Percentiles rank a stretch among this genome's conserved stretches.
phyloP scores from a whole-genome alignment of 2,329 filamentous ascomycete species.

The Colletotrichum sp. region DNA sequence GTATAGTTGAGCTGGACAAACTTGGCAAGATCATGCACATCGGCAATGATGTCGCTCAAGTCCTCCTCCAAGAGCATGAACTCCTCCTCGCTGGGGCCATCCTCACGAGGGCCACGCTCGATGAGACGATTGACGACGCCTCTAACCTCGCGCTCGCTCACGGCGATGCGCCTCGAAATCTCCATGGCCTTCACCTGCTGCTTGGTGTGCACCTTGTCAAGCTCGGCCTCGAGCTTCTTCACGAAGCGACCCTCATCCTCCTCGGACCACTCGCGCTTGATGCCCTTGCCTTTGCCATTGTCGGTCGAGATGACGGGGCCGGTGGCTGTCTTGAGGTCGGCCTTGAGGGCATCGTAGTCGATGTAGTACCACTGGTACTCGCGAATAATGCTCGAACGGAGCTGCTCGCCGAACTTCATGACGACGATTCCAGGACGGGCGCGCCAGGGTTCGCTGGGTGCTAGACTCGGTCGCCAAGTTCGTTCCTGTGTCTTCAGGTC shows the following conservation, averaged over 20 bases:
- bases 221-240: slow-evolving; percentile 82
- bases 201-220: slow-evolving; percentile 97
- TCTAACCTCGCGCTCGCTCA: slow-evolving; percentile 86
- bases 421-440: slow-evolving; percentile 58
- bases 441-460: slow-evolving; percentile 30
- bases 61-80: slow-evolving; percentile 94
- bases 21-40: slow-evolving; percentile 97
- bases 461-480: slow-evolving; percentile 43
- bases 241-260: slow-evolving; percentile 93
- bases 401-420: slow-evolving; percentile 94
- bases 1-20: slow-evolving; percentile 99
- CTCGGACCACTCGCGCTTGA: slow-evolving; percentile 76
- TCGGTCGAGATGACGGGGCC: slow-evolving; percentile 39
- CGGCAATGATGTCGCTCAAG: slow-evolving; percentile 95
- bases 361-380: slow-evolving; percentile 99
- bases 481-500: slow-evolving; percentile 49
- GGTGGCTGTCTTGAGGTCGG: slow-evolving; percentile 78
- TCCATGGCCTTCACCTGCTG: slow-evolving; percentile 97
- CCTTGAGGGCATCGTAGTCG: slow-evolving; percentile 93
- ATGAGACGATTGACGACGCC: slow-evolving; percentile 82
- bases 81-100: slow-evolving; percentile 82
- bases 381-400: slow-evolving; percentile 93
- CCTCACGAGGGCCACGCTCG: slow-evolving; percentile 60
- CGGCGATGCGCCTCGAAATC: slow-evolving; percentile 87
- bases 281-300: slow-evolving; percentile 32